Base-by-base conservation (phyloP, 2,329 filamentous ascomycete species). In the Drechslerella stenobrocha region DNA sequence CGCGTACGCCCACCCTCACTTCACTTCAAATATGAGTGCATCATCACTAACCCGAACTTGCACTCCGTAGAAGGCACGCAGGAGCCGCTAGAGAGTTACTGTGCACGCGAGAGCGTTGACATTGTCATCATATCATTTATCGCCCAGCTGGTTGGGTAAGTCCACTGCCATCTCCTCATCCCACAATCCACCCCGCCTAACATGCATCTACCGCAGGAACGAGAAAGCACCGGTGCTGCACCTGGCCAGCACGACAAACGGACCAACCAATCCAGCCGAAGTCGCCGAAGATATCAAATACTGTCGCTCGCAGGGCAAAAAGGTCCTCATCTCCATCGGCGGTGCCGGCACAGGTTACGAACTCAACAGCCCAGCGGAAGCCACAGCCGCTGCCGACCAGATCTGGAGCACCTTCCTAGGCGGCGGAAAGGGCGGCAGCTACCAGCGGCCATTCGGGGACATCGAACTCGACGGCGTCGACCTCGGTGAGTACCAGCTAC, bases 241-340 rank as follows among this genome's bases (percentile, higher is more conserved):
- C 20, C 28, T 26, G 7, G 57, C 48, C 37, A n/a, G 13, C 9
- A 42, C 15, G 7, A 42, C 37, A 3, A 18, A 20, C 18, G 37
- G 37, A 3, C n/a, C 13, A 3, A 3, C 18, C 3, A 9, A 42
- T 9, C 15, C 13, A 13, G 15, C 9, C 2, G 15, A 13, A 7
- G 18, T 63, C 4, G 57, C 57, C 3, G 11, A 45, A 2, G 57
- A 69, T 7, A 63, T 69, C 7, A 30, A 63, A 40, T 63, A 79
- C 6, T 90, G 87, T 76, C 87, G 89, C 74, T 71, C 76, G 13
- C 76, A 83, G 69, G 81, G 82, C 70, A 90, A 90, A 77, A 88
- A 85, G 1, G 84, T 90, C 70, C 74, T 89, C 35, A 79, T 90
- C 7, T 89, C 87, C 2, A 79, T 90, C 40, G 87, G 86, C n/a